These are phyloP conservation scores for Odontarrhena argentea DNA, from an alignment of 345 rosid genomes.

Conservation along the genomic window DNA sequence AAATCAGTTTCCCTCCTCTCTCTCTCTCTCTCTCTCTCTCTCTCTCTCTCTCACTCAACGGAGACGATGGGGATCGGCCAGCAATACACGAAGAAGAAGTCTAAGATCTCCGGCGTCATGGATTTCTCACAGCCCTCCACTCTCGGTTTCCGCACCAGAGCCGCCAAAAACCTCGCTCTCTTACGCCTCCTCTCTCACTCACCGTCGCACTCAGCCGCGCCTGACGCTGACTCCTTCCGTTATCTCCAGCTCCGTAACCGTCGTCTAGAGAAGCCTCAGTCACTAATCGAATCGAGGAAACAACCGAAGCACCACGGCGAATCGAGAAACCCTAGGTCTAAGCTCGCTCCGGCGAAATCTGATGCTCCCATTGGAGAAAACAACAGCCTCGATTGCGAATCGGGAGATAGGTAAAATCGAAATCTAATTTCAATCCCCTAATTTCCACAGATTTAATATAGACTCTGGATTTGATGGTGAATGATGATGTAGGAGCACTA, in stretches of 20 bases:
- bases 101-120: slow-evolving; percentile 47
- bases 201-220: not conserved
- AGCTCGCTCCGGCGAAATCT: not conserved
- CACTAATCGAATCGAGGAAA: not conserved
- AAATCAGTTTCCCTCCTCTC: no score
- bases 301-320: slow-evolving; percentile 1
- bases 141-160: slow-evolving; percentile 55
- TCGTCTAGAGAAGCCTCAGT: slow-evolving; percentile 52
- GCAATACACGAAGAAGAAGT: slow-evolving; percentile 65
- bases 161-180: slow-evolving; percentile 62
- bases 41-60: no score
- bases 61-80: no score
- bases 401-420: no score
- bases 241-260: slow-evolving; percentile 73
- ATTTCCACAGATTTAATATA: no score
- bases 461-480: no score
- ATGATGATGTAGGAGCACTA: not conserved
- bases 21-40: no score
- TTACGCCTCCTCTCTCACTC: slow-evolving; percentile 46
- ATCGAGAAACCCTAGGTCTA: slow-evolving; percentile 27
- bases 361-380: no score
- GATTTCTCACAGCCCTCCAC: slow-evolving; percentile 45
- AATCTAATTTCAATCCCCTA: no score
- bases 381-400: no score
- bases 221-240: slow-evolving; percentile 41